Percentiles rank a stretch among this genome's conserved stretches.
phyloP scores from a whole-genome alignment of 148 eudicot species.

The Dianthus caryophyllus region DNA sequence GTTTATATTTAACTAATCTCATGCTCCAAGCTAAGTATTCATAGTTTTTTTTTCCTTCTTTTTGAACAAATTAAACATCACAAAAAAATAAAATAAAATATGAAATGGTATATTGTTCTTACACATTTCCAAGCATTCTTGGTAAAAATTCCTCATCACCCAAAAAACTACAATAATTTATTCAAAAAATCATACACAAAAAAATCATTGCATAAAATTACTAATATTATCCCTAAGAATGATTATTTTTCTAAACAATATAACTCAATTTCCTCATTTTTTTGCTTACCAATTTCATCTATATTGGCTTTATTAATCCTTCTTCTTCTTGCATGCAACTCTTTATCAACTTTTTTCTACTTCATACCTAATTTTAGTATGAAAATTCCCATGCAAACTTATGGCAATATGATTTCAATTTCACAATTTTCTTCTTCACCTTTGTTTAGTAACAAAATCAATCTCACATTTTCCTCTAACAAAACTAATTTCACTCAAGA shows the following conservation, averaged over 20 bases:
- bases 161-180: conserved; percentile 7
- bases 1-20: no score
- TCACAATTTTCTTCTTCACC: conserved; percentile 15
- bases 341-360: conserved; percentile 28
- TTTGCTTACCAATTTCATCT: conserved; percentile 28
- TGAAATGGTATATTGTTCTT: conserved; percentile 8
- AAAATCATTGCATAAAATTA: conserved; percentile 12
- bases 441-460: conserved; percentile 15
- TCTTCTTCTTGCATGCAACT: conserved; percentile 33
- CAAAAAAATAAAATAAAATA: neutral
- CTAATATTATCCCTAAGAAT: conserved; percentile 12
- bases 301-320: conserved; percentile 30
- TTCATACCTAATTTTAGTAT: conserved; percentile 23
- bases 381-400: conserved; percentile 31
- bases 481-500: conserved; percentile 5
- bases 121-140: neutral
- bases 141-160: conserved; percentile 4
- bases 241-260: conserved; percentile 23
- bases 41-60: no score
- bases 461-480: conserved; percentile 8
- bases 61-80: no score
- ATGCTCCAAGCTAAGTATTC: no score
- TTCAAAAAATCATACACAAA: conserved; percentile 15
- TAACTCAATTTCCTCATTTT: conserved; percentile 21
- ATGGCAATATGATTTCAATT: conserved; percentile 6